A percentile compares a stretch with the other conserved stretches of the same genome.
phyloP scores from a whole-genome alignment of 192 early-diverging fungal genomes.

The Coemansia sp. region DNA sequence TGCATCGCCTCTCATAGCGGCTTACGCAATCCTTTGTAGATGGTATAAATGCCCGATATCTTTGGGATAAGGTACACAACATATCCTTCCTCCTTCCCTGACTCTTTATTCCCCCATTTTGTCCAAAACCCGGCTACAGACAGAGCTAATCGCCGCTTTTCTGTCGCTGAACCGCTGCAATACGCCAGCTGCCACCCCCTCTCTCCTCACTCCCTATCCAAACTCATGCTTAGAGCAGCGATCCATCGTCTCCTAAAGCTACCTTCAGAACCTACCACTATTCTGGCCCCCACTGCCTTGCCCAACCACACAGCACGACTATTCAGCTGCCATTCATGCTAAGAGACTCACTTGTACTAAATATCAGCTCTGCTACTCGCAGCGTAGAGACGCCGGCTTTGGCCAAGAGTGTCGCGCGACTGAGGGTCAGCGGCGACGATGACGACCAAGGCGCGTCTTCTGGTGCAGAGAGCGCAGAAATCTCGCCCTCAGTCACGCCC shows the following conservation, averaged over 20 bases:
- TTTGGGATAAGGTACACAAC: background rate
- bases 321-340: constrained; percentile 12
- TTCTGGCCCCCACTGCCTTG: background rate
- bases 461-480: background rate
- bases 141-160: background rate
- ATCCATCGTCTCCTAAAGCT: background rate
- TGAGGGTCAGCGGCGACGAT: constrained; percentile 23
- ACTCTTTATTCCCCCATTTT: background rate
- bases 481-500: constrained; percentile 18
- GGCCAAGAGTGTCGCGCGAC: constrained; percentile 27
- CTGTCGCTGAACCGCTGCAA: background rate
- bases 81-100: background rate
- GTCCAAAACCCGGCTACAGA: background rate
- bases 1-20: background rate
- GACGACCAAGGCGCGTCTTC: constrained; percentile 33
- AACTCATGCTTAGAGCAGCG: background rate
- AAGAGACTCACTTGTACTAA: constrained; percentile 6
- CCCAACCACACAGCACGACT: constrained; percentile 3
- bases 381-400: constrained; percentile 8
- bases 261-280: background rate
- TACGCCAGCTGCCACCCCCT: background rate
- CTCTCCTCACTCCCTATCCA: background rate
- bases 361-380: background rate
- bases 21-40: background rate
- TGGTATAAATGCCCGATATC: background rate